Evolutionary conservation across 306 rosid species (phyloP).

Genomic region (Cucumis sativus): DNA sequence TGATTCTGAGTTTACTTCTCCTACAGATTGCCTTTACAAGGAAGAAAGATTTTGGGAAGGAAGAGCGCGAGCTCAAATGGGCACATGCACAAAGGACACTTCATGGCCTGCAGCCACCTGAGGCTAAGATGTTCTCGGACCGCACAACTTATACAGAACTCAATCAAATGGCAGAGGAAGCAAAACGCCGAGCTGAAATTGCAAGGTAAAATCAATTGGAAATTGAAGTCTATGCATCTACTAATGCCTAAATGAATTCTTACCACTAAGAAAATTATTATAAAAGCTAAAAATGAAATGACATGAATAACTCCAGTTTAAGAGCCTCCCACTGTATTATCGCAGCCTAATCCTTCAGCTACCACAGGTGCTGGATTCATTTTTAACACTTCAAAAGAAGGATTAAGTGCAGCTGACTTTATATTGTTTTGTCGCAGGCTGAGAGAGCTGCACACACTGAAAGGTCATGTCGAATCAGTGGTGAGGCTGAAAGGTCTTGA

Average conservation of each 20-base stretch:
- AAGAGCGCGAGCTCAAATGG: conserved; percentile 76
- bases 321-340: neutral
- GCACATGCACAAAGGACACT: conserved; percentile 79
- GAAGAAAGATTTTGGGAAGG: conserved; percentile 67
- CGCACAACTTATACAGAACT: conserved; percentile 40
- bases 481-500: conserved; percentile 63
- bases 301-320: neutral
- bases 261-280: neutral
- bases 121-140: conserved; percentile 43
- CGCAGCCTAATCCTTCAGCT: neutral
- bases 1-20: conserved; percentile 7
- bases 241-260: neutral
- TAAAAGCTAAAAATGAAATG: neutral
- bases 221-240: neutral
- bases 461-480: conserved; percentile 74
- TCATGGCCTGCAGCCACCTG: conserved; percentile 79
- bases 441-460: conserved; percentile 51
- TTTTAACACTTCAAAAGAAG: neutral
- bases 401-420: neutral
- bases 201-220: conserved; percentile 36
- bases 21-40: conserved; percentile 67
- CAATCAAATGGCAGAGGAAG: conserved; percentile 79
- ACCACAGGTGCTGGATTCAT: neutral
- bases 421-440: conserved; percentile 27
- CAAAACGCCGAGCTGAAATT: conserved; percentile 73